Evolutionary conservation across 73 alveolate species (phyloP).

Genomic region (Blepharisma japonicum): DNA sequence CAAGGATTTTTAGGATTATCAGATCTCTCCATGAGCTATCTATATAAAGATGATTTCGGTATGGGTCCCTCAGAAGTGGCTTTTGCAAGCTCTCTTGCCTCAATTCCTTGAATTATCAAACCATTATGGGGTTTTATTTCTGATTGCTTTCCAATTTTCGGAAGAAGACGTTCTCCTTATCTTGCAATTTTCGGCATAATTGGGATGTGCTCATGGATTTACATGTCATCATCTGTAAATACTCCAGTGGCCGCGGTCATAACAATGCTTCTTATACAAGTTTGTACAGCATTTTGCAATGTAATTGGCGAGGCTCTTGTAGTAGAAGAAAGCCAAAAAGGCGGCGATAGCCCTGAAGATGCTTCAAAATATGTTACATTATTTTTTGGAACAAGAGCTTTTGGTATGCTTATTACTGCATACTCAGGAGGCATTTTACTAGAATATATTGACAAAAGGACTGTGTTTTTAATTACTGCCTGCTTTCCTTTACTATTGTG

Average conservation of each 20-base stretch:
- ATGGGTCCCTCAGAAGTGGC: constrained; percentile 53
- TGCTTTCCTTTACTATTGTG: constrained; percentile 37
- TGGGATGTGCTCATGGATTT: constrained; percentile 70
- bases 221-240: constrained; percentile 56
- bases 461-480: constrained; percentile 50
- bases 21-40: constrained; percentile 48
- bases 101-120: constrained; percentile 79
- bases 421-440: constrained; percentile 42
- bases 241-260: constrained; percentile 26
- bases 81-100: constrained; percentile 29
- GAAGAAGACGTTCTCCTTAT: constrained; percentile 78
- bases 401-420: constrained; percentile 43
- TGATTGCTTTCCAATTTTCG: constrained; percentile 84
- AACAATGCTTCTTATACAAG: constrained; percentile 34
- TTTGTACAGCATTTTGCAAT: constrained; percentile 58
- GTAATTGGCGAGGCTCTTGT: constrained; percentile 80
- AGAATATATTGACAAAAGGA: constrained; percentile 31
- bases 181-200: constrained; percentile 70
- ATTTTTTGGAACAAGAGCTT: constrained; percentile 52
- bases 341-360: constrained; percentile 32
- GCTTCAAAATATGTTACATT: constrained; percentile 53
- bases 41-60: constrained; percentile 51
- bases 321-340: constrained; percentile 57
- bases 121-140: constrained; percentile 92
- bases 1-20: constrained; percentile 49